Conservation (phyloP, 2,329 filamentous ascomycete genomes). For the Aspergillus hortae region DNA sequence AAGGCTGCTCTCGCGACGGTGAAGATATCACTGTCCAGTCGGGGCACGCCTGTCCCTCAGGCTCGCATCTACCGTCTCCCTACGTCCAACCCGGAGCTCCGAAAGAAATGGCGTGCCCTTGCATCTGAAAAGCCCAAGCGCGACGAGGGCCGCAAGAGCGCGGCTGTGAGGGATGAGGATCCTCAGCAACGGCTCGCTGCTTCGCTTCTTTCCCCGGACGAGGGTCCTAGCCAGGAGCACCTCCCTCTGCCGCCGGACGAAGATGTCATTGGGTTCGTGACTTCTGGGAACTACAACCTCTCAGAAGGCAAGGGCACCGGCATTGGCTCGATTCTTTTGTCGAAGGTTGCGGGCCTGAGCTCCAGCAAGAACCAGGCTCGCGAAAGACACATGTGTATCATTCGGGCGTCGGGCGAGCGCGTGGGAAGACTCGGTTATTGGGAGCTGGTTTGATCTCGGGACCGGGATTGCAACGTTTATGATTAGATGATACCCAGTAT, state of each 20-base stretch:
- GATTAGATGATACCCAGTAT: not conserved
- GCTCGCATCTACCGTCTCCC: constrained; percentile 87
- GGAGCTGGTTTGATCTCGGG: constrained; percentile 57
- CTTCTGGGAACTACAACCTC: constrained; percentile 78
- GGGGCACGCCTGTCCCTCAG: constrained; percentile 67
- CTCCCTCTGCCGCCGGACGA: constrained; percentile 64
- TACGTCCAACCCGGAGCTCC: constrained; percentile 50
- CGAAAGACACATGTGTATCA: constrained; percentile 58
- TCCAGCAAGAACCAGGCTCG: constrained; percentile 7
- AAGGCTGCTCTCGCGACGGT: constrained; percentile 54
- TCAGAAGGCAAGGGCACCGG: constrained; percentile 71
- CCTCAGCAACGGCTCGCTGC: constrained; percentile 26
- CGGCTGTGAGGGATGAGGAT: constrained; percentile 16
- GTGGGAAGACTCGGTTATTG: constrained; percentile 76
- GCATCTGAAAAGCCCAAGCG: constrained; percentile 28
- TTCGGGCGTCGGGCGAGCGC: constrained; percentile 74
- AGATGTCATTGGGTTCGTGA: constrained; percentile 87
- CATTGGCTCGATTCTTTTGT: constrained; percentile 66
- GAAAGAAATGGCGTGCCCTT: constrained; percentile 68
- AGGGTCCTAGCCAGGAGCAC: constrained; percentile 34
- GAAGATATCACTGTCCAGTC: constrained; percentile 62
- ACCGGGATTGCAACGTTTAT: not conserved
- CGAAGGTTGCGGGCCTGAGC: constrained; percentile 46
- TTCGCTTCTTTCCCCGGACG: constrained; percentile 36
- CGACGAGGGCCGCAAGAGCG: not conserved